Evolutionary conservation across 2,329 filamentous ascomycete species (phyloP), one percentile per base, ranked within the genome.

Genomic region (Trichoderma citrinoviride): DNA sequence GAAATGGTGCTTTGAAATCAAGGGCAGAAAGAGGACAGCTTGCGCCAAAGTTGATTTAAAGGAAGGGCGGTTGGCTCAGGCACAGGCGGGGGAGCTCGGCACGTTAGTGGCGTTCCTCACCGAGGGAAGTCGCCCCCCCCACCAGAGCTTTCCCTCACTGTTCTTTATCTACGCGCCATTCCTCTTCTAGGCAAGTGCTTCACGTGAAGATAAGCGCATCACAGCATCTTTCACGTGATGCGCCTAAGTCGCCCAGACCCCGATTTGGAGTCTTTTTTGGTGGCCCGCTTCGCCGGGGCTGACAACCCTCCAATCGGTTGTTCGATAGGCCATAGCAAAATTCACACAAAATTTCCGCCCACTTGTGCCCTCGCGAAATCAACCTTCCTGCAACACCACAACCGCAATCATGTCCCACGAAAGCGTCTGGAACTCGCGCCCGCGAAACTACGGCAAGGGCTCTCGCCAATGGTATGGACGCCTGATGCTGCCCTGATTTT

Each of bases 391-490:
- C 70, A 65, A 65, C 66, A 67, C 62, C 62, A 63, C 62, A 65
- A 75, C 75, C 77, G 78, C 77, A 78, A 85, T 76, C 74, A 87
- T 85, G 85, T 85, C 83, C 83, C 85, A 86, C 93, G 94, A 98
- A 87, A 93, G 90, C 79, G 93, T 98, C 85, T 99, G 94, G 93
- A 97, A 96, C 90, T 97, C 93, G 79, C 93, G 95, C 82, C 95
- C 95, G 79, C 91, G 93, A 83, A 92, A 82, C 81, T 97, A 96
- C 88, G 94, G 94, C 87, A 97, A 97, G 89, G 94, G 94, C 84
- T 85, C 91, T 82, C 91, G 93, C 82, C 82, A 84, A 80, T 97
- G 93, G 93, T 97, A 93, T 80, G 91, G 74, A 71, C 53, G n/a
- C 64, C 49, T 23, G 43, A 61, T 40, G 40, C 21, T 47, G 19